Conservation (phyloP, 2,329 filamentous ascomycete genomes). For the Ustulina deusta region DNA sequence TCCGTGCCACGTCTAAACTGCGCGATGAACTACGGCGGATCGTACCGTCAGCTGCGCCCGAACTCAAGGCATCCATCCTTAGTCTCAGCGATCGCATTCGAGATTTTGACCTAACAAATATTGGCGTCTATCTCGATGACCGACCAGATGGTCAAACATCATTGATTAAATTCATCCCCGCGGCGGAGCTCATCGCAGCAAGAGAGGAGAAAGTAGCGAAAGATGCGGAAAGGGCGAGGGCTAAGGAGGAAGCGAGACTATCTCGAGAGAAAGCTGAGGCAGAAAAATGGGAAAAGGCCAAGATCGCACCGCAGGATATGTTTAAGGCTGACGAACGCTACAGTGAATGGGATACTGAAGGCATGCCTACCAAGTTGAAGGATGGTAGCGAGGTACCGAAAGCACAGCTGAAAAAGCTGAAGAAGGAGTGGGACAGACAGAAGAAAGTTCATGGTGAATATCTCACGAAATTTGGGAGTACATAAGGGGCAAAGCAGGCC, state of each 20-base stretch:
- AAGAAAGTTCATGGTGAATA: constrained; percentile 84
- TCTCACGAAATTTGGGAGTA: constrained; percentile 51
- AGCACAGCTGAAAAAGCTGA: constrained; percentile 81
- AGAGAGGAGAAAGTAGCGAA: constrained; percentile 70
- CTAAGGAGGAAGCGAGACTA: constrained; percentile 67
- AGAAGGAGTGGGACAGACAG: constrained; percentile 91
- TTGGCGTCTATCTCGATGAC: constrained; percentile 91
- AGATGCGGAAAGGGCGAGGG: constrained; percentile 69
- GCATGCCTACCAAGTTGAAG: constrained; percentile 80
- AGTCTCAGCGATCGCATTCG: constrained; percentile 82
- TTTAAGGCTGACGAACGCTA: constrained; percentile 71
- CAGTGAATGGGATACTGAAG: constrained; percentile 84
- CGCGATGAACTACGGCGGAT: constrained; percentile 73
- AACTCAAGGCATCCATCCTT: constrained; percentile 78
- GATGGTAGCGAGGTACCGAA: constrained; percentile 86
- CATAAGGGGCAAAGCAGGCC: constrained; percentile 31
- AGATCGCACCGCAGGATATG: constrained; percentile 65
- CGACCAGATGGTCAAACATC: constrained; percentile 74
- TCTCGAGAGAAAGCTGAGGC: constrained; percentile 63
- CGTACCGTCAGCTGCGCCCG: constrained; percentile 58
- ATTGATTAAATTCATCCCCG: constrained; percentile 75
- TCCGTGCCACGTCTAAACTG: constrained; percentile 66
- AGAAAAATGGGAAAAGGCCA: constrained; percentile 70
- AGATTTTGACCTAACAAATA: constrained; percentile 81
- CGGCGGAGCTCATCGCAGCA: constrained; percentile 67